These are phyloP conservation scores for Cyberlindnera veronae DNA, from an alignment of 805 yeast species.

Conservation along the genomic window DNA sequence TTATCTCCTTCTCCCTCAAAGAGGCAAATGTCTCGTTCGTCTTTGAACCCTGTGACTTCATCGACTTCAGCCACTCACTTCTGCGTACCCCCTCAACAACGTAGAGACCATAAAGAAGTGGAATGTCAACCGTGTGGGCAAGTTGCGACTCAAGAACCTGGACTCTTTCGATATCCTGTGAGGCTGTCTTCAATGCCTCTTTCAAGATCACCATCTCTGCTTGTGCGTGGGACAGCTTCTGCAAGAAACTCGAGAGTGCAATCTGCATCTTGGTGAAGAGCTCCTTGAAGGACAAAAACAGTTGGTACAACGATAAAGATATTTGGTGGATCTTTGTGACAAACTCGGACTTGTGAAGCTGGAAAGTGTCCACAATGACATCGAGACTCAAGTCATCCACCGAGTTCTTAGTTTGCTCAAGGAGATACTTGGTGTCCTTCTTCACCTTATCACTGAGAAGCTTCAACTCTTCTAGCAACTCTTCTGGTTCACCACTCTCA, in stretches of 20 bases:
- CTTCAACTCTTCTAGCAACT: constrained; percentile 18
- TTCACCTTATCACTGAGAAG: constrained; percentile 21
- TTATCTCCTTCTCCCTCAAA: constrained; percentile 53
- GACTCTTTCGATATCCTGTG: constrained; percentile 24
- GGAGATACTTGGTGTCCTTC: constrained; percentile 21
- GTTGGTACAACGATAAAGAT: constrained; percentile 34
- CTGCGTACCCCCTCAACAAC: constrained; percentile 59
- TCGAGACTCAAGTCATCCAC: constrained; percentile 21
- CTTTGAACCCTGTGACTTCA: constrained; percentile 29
- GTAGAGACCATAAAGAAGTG: constrained; percentile 67
- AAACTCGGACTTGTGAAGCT: constrained; percentile 25
- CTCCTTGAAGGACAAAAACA: constrained; percentile 32
- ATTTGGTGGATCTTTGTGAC: constrained; percentile 32
- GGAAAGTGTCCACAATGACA: constrained; percentile 23
- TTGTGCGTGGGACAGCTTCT: constrained; percentile 19
- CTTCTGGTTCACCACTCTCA: constrained; percentile 15
- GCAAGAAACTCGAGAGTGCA: constrained; percentile 15
- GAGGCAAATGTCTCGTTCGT: constrained; percentile 56
- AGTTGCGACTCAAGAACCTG: constrained; percentile 21
- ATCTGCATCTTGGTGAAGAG: constrained; percentile 30
- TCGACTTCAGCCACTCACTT: constrained; percentile 46
- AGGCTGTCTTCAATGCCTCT: constrained; percentile 20
- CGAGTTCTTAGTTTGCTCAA: constrained; percentile 11
- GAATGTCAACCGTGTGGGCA: constrained; percentile 56
- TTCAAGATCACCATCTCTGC: constrained; percentile 20